Base-by-base conservation (phyloP, 176 grass and related monocot genomes). In the Avena eriantha region DNA sequence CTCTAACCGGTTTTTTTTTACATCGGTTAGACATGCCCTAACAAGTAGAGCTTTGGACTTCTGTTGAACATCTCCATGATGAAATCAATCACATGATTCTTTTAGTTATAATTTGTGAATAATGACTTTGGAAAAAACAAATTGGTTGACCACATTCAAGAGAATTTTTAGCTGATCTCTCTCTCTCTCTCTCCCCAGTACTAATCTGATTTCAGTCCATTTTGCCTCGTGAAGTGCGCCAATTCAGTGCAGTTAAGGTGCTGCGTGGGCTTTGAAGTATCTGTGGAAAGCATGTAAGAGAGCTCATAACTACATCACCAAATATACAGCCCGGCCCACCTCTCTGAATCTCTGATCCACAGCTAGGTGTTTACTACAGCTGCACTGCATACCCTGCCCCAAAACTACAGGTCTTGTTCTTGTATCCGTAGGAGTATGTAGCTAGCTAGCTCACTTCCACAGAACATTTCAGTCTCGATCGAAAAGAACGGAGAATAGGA, bases 401-500 rank as follows among this genome's bases (percentile, higher is more conserved):
- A 48, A 84, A 85, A 88, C 61, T 78, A 80, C 69, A 77, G 61
- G 82, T 81, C 22, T 65, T 80, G 49, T 43, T 36, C 69, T 78
- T 11, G 39, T 56, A 67, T 69, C 13, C 57, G 22, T 41, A 8
- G 39, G 39, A 41, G 39, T 41, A 8, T 41, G 54, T 60, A 15
- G 43, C n/a, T 46, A 46, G 36, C 39, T 50, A 77, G 87, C 80
- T 70, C 87, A 92, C 50, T 86, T 79, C 78, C 8, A 70, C 23
- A 82, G 15, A 85, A 65, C 63, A 26, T 29, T 71, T 85, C 87
- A 78, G 21, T 64, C 82, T 49, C 6, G 86, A 69, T 39, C 4
- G 86, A 69, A 39, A 67, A 61, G 59, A 87, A 77, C 17, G 69
- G 59, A 64, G 82, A 69, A 73, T 76, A 61, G 82, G 90, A 78